Conservation (phyloP, 208 protist species). For the Trypanosoma avium region DNA sequence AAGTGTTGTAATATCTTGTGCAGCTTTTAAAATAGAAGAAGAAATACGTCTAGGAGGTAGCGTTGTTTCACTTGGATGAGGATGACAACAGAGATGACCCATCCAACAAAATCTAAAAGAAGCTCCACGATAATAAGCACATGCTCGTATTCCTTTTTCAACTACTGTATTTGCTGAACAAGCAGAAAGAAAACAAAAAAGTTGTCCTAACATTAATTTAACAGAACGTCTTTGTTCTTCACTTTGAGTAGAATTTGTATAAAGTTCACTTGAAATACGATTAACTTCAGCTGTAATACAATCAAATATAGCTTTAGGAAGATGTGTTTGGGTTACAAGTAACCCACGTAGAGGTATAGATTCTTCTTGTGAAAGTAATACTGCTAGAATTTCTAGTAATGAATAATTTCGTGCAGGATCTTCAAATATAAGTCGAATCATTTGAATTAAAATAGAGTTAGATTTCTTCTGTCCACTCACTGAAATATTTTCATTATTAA, state of each 20-base stretch:
- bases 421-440: slow-evolving; percentile 50
- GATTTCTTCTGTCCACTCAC: neutral
- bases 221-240: slow-evolving; percentile 5
- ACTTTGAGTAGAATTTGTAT: neutral
- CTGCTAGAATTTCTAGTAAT: slow-evolving; percentile 65
- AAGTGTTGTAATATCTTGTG: neutral
- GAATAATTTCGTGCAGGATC: slow-evolving; percentile 40
- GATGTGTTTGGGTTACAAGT: slow-evolving; percentile 27
- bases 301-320: slow-evolving; percentile 26
- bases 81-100: slow-evolving; percentile 29
- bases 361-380: slow-evolving; percentile 61
- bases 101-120: slow-evolving; percentile 29
- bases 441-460: slow-evolving; percentile 34
- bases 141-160: slow-evolving; percentile 20
- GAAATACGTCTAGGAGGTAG: too few species aligned
- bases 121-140: slow-evolving; percentile 24
- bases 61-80: too few species aligned
- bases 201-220: slow-evolving; percentile 25
- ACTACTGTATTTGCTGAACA: slow-evolving; percentile 6
- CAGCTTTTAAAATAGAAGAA: neutral
- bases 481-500: neutral
- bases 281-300: slow-evolving; percentile 21
- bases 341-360: neutral
- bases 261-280: slow-evolving; percentile 1
- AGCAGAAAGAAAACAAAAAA: slow-evolving; percentile 29